phyloP scores from a whole-genome alignment of 2,329 filamentous ascomycete genomes.

The Paracoccidioides brasiliensis region DNA sequence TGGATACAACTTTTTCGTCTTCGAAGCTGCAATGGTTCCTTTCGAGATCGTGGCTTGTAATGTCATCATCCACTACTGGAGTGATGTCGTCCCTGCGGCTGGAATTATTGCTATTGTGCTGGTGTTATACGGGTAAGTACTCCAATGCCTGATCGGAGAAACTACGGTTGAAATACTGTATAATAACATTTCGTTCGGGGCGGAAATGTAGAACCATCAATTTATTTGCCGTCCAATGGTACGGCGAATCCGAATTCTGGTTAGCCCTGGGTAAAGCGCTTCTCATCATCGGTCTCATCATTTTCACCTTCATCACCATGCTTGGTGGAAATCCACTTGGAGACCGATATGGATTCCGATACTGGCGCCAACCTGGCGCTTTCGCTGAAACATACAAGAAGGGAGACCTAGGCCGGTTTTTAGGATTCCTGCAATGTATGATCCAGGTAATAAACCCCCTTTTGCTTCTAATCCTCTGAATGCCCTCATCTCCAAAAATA shows the following conservation, averaged over 20 bases:
- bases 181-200: neutral
- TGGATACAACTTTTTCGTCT: constrained; percentile 41
- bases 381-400: constrained; percentile 54
- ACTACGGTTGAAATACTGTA: neutral
- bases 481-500: no score
- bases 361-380: constrained; percentile 53
- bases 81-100: constrained; percentile 31
- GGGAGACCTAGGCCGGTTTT: constrained; percentile 55
- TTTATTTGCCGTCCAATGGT: constrained; percentile 58
- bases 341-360: constrained; percentile 61
- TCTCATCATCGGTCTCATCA: constrained; percentile 55
- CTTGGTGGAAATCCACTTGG: constrained; percentile 64
- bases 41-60: constrained; percentile 41
- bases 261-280: constrained; percentile 59
- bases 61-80: constrained; percentile 40
- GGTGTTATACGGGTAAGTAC: constrained; percentile 30
- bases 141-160: neutral
- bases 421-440: constrained; percentile 64
- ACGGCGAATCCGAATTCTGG: constrained; percentile 66
- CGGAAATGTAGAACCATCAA: constrained; percentile 42
- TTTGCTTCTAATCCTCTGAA: neutral
- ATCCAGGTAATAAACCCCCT: constrained; percentile 28
- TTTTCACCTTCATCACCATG: constrained; percentile 74
- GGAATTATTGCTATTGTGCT: constrained; percentile 36
- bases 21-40: constrained; percentile 38